Percentiles rank a stretch among this genome's conserved stretches.
Conservation (phyloP, 140 eudicot species). For the Cichorium intybus region DNA sequence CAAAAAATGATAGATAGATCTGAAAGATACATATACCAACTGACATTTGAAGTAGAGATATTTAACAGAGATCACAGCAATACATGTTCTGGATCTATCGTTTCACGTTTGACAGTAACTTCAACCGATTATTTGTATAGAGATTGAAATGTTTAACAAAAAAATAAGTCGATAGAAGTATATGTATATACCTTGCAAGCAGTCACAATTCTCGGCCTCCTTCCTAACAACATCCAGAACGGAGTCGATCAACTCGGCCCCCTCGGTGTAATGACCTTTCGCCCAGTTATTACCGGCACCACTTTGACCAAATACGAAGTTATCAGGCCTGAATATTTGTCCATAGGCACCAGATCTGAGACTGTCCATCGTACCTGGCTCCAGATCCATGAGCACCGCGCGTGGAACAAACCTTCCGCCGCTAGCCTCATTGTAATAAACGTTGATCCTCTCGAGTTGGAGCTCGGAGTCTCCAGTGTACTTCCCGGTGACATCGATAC, state of each 20-base stretch:
- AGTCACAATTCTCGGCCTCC: constrained; percentile 55
- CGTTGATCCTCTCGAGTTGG: constrained; percentile 51
- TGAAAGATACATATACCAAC: background rate
- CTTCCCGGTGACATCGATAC: constrained; percentile 43
- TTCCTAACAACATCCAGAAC: constrained; percentile 56
- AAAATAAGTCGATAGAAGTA: background rate
- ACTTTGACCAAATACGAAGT: constrained; percentile 53
- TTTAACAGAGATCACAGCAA: background rate
- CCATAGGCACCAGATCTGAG: constrained; percentile 48
- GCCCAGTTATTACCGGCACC: constrained; percentile 60
- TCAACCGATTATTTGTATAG: background rate
- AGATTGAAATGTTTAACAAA: background rate
- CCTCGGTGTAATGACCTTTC: constrained; percentile 62
- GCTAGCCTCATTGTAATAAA: constrained; percentile 51
- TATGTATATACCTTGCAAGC: constrained; percentile 45
- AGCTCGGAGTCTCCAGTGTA: constrained; percentile 45
- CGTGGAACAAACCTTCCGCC: constrained; percentile 50
- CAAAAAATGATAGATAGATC: background rate
- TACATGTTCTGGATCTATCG: constrained; percentile 7
- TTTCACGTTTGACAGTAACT: constrained; percentile 2
- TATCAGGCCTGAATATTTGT: constrained; percentile 49
- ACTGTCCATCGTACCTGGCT: constrained; percentile 66
- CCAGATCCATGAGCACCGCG: constrained; percentile 62
- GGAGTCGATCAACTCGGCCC: constrained; percentile 55
- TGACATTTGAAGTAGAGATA: background rate